Conservation (phyloP, 768 basidiomycete genomes). For the Royoungia palumana region DNA sequence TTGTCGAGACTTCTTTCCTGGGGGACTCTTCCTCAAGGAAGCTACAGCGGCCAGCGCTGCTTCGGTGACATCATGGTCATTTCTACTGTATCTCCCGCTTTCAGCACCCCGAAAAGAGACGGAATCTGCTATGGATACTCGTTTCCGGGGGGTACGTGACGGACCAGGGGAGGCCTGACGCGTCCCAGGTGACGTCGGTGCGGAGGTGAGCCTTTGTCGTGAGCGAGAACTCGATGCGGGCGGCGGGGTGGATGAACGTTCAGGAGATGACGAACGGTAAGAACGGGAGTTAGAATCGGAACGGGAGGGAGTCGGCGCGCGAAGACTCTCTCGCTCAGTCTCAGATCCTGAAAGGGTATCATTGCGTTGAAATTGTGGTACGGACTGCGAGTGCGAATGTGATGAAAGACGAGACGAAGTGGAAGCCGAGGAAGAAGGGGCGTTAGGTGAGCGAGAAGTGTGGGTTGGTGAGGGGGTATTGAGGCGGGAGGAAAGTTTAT, state of each 20-base stretch:
- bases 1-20: conserved; percentile 43
- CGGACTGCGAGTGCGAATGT: conserved; percentile 29
- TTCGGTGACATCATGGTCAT: conserved; percentile 42
- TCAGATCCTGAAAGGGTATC: conserved; percentile 69
- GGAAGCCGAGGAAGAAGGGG: conserved; percentile 34
- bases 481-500: conserved; percentile 63
- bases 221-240: conserved; percentile 19
- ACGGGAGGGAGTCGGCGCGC: conserved; percentile 31
- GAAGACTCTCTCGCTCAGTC: conserved; percentile 67
- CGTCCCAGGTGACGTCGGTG: conserved; percentile 45
- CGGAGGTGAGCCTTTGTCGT: conserved; percentile 46
- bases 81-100: conserved; percentile 21
- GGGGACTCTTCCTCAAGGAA: conserved; percentile 51
- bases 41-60: conserved; percentile 63
- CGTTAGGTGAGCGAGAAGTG: conserved; percentile 37
- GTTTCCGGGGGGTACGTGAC: conserved; percentile 41
- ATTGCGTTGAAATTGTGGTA: conserved; percentile 25
- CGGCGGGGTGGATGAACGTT: conserved; percentile 37
- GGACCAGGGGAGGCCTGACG: conserved; percentile 39
- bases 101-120: conserved; percentile 27
- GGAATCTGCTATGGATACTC: conserved; percentile 37
- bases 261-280: conserved; percentile 39
- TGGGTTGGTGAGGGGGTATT: conserved; percentile 54
- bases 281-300: conserved; percentile 29
- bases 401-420: conserved; percentile 37